Conservation (phyloP, 208 protist species). For the Tritrichomonas musculus region DNA sequence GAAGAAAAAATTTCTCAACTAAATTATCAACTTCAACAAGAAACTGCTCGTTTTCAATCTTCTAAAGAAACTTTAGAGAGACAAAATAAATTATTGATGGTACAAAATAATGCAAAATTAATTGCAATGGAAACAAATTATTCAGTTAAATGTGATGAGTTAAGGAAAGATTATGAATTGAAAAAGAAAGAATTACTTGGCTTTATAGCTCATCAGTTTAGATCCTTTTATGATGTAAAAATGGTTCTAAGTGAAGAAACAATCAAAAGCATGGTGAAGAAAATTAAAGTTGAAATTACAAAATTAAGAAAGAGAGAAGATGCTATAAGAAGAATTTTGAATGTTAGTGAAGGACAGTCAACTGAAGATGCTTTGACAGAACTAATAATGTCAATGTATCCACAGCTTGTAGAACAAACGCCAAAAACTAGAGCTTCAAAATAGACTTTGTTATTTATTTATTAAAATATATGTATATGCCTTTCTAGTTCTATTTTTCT, state of each 20-base stretch:
- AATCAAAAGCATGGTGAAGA: not conserved
- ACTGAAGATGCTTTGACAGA: not conserved
- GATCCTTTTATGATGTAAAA: not conserved
- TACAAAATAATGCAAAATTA: not conserved
- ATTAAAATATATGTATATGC: too few species aligned
- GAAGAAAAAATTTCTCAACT: too few species aligned
- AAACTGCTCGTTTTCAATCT: too few species aligned
- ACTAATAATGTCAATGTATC: not conserved
- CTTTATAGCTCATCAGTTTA: not conserved
- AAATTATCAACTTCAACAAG: too few species aligned
- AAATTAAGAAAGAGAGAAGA: not conserved
- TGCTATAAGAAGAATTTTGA: not conserved
- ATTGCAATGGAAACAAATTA: not conserved
- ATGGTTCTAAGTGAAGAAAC: not conserved
- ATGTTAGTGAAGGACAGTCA: not conserved
- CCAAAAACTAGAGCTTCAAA: too few species aligned
- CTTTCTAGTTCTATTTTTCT: too few species aligned
- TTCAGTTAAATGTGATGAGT: not conserved
- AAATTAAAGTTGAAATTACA: not conserved
- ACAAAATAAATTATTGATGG: not conserved
- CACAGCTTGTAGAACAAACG: not conserved
- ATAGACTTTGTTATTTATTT: too few species aligned
- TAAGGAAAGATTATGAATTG: not conserved
- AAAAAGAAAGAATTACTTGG: not conserved
- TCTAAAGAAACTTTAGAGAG: not conserved